Percentiles rank a stretch among this genome's conserved stretches.
These are phyloP conservation scores for Candida frijolesensis DNA, from an alignment of 1,139 yeast species.

Conservation along the genomic window DNA sequence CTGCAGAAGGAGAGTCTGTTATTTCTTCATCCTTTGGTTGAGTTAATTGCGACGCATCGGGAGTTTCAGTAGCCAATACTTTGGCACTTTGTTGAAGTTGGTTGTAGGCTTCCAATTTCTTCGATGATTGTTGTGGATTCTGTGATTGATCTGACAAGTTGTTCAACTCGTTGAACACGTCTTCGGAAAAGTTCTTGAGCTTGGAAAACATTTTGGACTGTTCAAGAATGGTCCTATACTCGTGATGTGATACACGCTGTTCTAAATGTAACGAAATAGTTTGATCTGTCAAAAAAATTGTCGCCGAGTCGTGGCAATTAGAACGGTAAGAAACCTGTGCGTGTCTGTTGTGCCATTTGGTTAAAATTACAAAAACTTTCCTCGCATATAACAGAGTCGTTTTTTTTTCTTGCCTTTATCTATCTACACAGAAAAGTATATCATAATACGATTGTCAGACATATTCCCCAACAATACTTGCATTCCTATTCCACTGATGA, in stretches of 20 bases:
- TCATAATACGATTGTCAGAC: not conserved
- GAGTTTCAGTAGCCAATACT: constrained; percentile 42
- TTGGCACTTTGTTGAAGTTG: constrained; percentile 38
- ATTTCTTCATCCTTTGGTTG: constrained; percentile 48
- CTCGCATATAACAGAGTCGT: too few relatives aligned
- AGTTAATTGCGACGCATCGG: constrained; percentile 42
- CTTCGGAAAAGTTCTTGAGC: constrained; percentile 61
- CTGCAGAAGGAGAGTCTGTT: constrained; percentile 10
- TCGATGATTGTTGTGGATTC: constrained; percentile 14
- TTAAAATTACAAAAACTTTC: too few relatives aligned
- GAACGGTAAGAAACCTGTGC: too few relatives aligned
- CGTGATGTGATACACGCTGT: too few relatives aligned
- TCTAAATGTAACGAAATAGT: too few relatives aligned
- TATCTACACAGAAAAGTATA: not conserved
- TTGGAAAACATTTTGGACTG: constrained; percentile 30
- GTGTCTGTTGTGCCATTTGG: too few relatives aligned
- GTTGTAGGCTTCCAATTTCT: constrained; percentile 23
- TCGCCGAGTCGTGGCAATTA: too few relatives aligned
- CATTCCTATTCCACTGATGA: not conserved
- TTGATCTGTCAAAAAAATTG: too few relatives aligned
- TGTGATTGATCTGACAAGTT: constrained; percentile 18
- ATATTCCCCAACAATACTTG: not conserved
- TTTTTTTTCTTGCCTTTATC: not conserved
- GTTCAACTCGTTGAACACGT: constrained; percentile 48
- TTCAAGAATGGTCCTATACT: not conserved